phyloP scores from a whole-genome alignment of 2,329 filamentous ascomycete species.

The Trichoderma atrobrunneum region DNA sequence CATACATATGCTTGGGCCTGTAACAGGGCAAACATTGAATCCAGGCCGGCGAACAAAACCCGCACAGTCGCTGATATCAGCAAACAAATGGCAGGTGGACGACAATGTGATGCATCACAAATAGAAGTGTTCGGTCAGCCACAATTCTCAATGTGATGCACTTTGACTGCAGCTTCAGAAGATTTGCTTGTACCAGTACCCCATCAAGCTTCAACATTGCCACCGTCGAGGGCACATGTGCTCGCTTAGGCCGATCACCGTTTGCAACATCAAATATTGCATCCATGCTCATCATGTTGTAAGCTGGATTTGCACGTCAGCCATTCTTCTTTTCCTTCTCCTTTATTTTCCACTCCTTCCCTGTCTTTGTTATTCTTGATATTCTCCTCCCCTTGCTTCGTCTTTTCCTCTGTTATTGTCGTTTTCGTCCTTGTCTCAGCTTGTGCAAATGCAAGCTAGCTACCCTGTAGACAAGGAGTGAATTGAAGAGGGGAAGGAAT shows the following conservation, averaged over 20 bases:
- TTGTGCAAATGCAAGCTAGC: background rate
- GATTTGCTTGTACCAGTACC: conserved; percentile 2
- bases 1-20: background rate
- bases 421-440: background rate
- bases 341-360: background rate
- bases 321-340: background rate
- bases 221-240: background rate
- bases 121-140: background rate
- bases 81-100: background rate
- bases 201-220: background rate
- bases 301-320: background rate
- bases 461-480: background rate
- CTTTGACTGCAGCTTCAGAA: background rate
- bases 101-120: conserved; percentile 12
- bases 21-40: background rate
- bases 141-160: background rate
- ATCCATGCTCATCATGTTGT: background rate
- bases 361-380: background rate
- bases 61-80: background rate
- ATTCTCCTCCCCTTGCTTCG: background rate
- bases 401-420: background rate
- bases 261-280: background rate
- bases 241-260: background rate
- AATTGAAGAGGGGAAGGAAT: background rate
- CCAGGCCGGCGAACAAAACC: background rate